Base-by-base conservation (phyloP, 768 basidiomycete genomes). In the Amanita rubescens region DNA sequence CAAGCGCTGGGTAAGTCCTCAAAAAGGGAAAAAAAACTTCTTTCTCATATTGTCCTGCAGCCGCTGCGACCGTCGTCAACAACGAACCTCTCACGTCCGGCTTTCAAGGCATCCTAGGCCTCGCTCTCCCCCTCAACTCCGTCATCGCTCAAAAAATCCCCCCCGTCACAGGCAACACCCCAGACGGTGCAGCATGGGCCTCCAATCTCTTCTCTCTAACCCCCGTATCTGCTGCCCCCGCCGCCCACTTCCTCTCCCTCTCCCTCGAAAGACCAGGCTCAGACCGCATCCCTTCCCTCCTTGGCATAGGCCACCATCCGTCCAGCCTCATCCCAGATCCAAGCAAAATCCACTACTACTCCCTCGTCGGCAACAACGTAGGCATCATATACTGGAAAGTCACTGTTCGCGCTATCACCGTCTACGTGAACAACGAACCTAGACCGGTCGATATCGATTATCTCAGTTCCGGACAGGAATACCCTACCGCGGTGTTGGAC, bases 151-250 rank as follows among this genome's bases (percentile, higher is more conserved):
- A 64, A 0, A 6, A 38, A 1, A 71, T 91, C 20, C 71, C 77
- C 0, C 74, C 85, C 1, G 70, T 70, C 17, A 73, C 70, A 8
- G 69, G 63, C 43, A 73, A 82, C 65, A 55, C 66, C 5, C 77
- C 81, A 0, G 84, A 88, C 57, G 87, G 88, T 43, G 84, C 87
- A 3, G 64, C 81, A 0, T 72, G 84, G 66, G 69, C 81, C 0
- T 84, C 85, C 15, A 90, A 90, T 58, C 69, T 91, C 39, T 85
- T 90, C 65, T 79, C 79, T 41, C 79, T 87, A 55, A 78, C 83
- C 0, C 84, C 85, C 9, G 30, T 63, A 8, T 58, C 69, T 4
- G 57, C 67, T 6, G 78, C 85, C 0, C 87, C 88, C 0, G 60
- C 77, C 3, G 67, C 77, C 7, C 80, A 80, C 15, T 90, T 90